Evolutionary conservation across 1,284 basidiomycete species (phyloP), one percentile per base, ranked within the genome.

Genomic region (Heterobasidion parviporum): DNA sequence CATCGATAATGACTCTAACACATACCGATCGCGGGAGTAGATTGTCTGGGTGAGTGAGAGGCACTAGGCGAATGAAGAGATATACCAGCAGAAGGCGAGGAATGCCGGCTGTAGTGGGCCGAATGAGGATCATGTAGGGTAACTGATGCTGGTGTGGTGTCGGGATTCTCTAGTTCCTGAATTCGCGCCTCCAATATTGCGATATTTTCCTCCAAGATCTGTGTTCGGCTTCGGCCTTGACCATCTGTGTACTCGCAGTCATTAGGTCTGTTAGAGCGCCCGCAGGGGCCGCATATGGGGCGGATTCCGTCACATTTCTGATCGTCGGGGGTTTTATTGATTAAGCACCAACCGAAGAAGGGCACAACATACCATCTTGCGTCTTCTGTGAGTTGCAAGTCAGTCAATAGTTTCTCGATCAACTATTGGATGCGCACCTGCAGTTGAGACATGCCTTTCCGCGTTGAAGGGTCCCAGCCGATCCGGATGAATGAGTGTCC

Each of bases 211-310:
- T 75, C 72, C 32, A 76, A 56, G 6, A 64, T 64, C 56, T 75
- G 57, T 0, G 67, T 73, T 12, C 72, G 67, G 0, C 72, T 62
- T n/a, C 65, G 66, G 10, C 63, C 64, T 36, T 63, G 64, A 12
- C 65, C 67, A 48, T 75, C 72, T 0, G 67, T 65, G 56, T 76
- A 77, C 63, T 77, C 72, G 59, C 74, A 76, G 45, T 75, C 75
- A 1, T 69, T 68, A n/a, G 59, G 58, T 9, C 72, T 64, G 32
- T 70, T 68, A 2, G 68, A 66, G 4, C 66, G 62, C 48, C 65
- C 56, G 56, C 74, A 76, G 46, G 68, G 70, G 2, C 65, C 62
- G 52, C 74, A 76, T 15, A 68, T 59, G 0, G 75, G 75, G 36
- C 69, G 67, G 1, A 51, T 45, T 3, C 75, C 74, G 54, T 77